phyloP scores from a whole-genome alignment of 768 basidiomycete genomes.

The Russula earlei region DNA sequence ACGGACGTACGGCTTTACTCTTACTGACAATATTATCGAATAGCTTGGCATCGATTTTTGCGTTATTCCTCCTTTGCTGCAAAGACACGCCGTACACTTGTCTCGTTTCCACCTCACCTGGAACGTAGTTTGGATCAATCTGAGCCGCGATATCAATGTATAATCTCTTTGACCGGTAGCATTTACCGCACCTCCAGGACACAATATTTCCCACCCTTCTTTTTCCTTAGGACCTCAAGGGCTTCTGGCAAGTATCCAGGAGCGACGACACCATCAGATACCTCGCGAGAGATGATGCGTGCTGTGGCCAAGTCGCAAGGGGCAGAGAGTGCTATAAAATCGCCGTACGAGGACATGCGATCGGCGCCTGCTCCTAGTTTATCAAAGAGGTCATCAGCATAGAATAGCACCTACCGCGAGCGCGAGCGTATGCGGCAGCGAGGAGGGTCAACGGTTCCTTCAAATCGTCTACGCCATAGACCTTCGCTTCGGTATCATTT shows the following conservation, averaged over 20 bases:
- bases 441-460: constrained; percentile 83
- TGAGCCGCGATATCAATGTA: constrained; percentile 24
- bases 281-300: constrained; percentile 95
- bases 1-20: constrained; percentile 63
- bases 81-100: constrained; percentile 91
- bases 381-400: background rate
- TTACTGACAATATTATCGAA: constrained; percentile 86
- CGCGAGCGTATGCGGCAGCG: constrained; percentile 90
- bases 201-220: constrained; percentile 98
- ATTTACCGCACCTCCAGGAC: constrained; percentile 65
- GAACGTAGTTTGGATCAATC: constrained; percentile 84
- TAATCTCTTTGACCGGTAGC: background rate
- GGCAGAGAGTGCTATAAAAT: constrained; percentile 93
- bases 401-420: constrained; percentile 50
- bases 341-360: constrained; percentile 98
- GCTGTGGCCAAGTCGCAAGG: constrained; percentile 92
- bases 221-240: constrained; percentile 83
- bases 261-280: constrained; percentile 96
- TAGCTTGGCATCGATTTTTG: constrained; percentile 69
- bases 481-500: constrained; percentile 77
- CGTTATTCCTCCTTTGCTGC: constrained; percentile 85
- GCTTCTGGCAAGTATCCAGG: constrained; percentile 87
- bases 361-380: constrained; percentile 60
- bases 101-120: constrained; percentile 77
- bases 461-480: constrained; percentile 93